A percentile compares a stretch with the other conserved stretches of the same genome.
phyloP scores from a whole-genome alignment of 768 basidiomycete species.

The Holtermannia corniformis region DNA sequence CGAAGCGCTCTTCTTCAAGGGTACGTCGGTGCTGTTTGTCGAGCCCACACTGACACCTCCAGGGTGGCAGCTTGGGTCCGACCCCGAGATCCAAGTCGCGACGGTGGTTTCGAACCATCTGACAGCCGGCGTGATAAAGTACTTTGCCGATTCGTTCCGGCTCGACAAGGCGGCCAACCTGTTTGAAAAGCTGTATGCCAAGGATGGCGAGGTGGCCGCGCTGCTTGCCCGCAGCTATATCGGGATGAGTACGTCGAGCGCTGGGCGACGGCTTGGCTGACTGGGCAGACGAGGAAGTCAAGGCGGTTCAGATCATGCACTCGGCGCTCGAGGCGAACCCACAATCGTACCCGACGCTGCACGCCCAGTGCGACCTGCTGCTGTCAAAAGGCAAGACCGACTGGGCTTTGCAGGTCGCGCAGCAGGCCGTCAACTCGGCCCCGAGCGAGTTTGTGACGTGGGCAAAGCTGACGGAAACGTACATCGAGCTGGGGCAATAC shows the following conservation, averaged over 20 bases:
- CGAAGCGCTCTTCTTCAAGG: constrained; percentile 79
- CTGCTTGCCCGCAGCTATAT: constrained; percentile 82
- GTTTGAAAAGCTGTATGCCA: constrained; percentile 78
- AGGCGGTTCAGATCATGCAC: constrained; percentile 89
- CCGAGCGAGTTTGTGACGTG: constrained; percentile 98
- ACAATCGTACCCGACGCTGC: constrained; percentile 86
- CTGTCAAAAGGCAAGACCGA: constrained; percentile 71
- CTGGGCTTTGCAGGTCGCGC: constrained; percentile 85
- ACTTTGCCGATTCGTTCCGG: constrained; percentile 85
- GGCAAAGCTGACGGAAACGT: constrained; percentile 93
- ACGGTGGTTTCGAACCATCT: constrained; percentile 94
- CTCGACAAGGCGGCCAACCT: constrained; percentile 81
- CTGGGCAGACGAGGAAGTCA: constrained; percentile 84
- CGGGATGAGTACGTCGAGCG: constrained; percentile 75
- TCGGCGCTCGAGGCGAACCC: constrained; percentile 72
- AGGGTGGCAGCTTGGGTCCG: constrained; percentile 99
- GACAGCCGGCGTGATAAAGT: constrained; percentile 88
- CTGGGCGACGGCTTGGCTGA: background rate
- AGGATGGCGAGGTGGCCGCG: constrained; percentile 80
- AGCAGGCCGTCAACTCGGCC: constrained; percentile 93
- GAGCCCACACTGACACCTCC: constrained; percentile 3
- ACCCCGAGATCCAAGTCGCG: constrained; percentile 97
- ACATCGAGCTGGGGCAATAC: constrained; percentile 79
- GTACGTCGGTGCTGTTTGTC: constrained; percentile 40
- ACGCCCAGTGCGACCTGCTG: constrained; percentile 89